Base-by-base conservation (phyloP, 768 basidiomycete species). In the Clitopilus passeckerianus region DNA sequence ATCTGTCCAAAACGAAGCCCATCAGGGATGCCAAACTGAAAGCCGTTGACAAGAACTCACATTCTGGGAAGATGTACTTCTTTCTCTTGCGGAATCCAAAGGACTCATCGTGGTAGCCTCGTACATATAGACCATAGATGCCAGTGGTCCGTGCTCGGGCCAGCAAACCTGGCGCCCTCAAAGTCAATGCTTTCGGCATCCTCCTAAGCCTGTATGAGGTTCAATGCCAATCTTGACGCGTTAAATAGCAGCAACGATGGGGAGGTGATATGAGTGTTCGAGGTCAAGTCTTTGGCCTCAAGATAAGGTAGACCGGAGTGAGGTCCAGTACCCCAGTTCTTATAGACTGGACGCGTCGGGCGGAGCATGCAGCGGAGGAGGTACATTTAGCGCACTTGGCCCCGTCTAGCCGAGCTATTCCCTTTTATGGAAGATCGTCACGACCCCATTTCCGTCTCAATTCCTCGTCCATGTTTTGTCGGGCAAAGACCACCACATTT, bases 21-120 rank as follows among this genome's bases (percentile, higher is more conserved):
- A 50, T 43, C 37, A 30, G 27, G 10, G 34, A 16, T 18, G n/a
- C 46, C 58, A n/a, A 50, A 10, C n/a, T 10, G 30, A 46, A n/a
- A 18, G 46, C 54, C 53, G 37, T 54, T 14, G 46, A 7, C 9
- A 43, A 54, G 55, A 5, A 35, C 87, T 64, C 70, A 90, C 90
- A 92, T 63, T 92, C 90, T 43, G 89, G 86, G 66, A 90, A 78
- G 1, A 74, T 72, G 65, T 87, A 89, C 66, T 78, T 75, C 57
- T 82, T 79, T 0, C 81, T 78, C 68, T 86, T 84, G 35, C 90
- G 78, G 66, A 86, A 91, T 1, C 90, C 90, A 68, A 88, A 92
- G 1, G 89, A 91, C 62, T 89, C 84, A 71, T 92, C 90, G 61
- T 91, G 90, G 72, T 92, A 92, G 18, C 46, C 46, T 50, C 46